phyloP scores from a whole-genome alignment of 1,139 yeast species.

The Debaryomyces nepalensis region DNA sequence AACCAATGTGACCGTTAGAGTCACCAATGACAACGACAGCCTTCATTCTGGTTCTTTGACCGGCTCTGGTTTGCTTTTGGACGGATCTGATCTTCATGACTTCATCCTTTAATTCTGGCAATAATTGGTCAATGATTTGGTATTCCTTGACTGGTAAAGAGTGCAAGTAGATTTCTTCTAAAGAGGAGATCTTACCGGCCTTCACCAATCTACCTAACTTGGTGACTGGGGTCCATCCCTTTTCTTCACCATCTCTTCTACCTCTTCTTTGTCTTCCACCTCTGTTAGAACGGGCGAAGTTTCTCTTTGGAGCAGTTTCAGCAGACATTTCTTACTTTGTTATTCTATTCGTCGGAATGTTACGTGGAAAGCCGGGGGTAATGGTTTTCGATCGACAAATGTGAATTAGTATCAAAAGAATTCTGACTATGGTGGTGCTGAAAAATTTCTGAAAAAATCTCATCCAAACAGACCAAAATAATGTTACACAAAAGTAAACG shows the following conservation, averaged over 20 bases:
- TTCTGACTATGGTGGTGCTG: slow-evolving; percentile 7
- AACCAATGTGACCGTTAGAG: slow-evolving; percentile 99
- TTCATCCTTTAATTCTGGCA: slow-evolving; percentile 96
- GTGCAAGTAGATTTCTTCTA: slow-evolving; percentile 99
- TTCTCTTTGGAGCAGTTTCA: slow-evolving; percentile 62
- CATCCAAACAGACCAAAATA: slow-evolving; percentile 5
- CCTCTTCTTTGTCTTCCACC: slow-evolving; percentile 56
- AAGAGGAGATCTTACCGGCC: slow-evolving; percentile 96
- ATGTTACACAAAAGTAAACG: slow-evolving; percentile 22
- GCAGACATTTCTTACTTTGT: slow-evolving; percentile 59
- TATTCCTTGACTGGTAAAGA: slow-evolving; percentile 99
- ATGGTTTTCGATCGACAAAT: slow-evolving; percentile 85
- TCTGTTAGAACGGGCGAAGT: slow-evolving; percentile 65
- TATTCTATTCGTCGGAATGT: slow-evolving; percentile 68
- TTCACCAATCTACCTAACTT: slow-evolving; percentile 99
- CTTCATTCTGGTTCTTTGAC: slow-evolving; percentile 99
- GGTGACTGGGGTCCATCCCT: slow-evolving; percentile 99
- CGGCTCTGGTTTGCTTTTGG: slow-evolving; percentile 99
- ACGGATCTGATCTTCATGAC: slow-evolving; percentile 99
- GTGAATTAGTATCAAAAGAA: slow-evolving; percentile 16
- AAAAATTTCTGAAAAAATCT: slow-evolving; percentile 7
- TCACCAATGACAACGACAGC: slow-evolving; percentile 99
- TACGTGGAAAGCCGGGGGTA: slow-evolving; percentile 90
- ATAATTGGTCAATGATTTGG: slow-evolving; percentile 96
- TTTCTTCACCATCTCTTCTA: slow-evolving; percentile 86